A percentile compares a stretch with the other conserved stretches of the same genome.
These are phyloP conservation scores for Teunomyces panamensis DNA, from an alignment of 805 yeast species.

Conservation along the genomic window DNA sequence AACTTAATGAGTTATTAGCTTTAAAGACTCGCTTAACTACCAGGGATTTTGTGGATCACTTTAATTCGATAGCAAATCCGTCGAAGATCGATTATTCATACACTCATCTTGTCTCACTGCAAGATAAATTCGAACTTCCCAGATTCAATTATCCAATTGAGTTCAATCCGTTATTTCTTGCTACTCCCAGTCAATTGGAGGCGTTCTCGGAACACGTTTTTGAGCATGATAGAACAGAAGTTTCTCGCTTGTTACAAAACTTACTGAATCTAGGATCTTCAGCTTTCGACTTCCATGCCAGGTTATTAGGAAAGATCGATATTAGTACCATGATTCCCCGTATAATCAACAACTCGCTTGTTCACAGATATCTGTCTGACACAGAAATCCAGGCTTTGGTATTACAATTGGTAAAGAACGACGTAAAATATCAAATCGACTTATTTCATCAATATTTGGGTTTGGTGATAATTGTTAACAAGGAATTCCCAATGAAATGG, in stretches of 20 bases:
- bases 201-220: background rate
- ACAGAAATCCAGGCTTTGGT: background rate
- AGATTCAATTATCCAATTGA: background rate
- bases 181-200: background rate
- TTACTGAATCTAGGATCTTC: slow-evolving; percentile 1
- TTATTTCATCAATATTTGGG: slow-evolving; percentile 8
- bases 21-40: background rate
- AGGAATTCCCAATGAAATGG: slow-evolving; percentile 7
- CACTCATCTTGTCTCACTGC: background rate
- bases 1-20: background rate
- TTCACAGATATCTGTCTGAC: background rate
- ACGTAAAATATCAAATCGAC: background rate
- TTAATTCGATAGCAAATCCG: background rate
- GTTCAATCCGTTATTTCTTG: slow-evolving; percentile 8
- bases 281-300: background rate
- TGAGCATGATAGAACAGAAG: background rate
- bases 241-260: background rate
- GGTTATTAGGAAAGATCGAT: background rate
- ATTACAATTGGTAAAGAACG: background rate
- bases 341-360: background rate
- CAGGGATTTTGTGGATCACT: background rate
- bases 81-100: background rate
- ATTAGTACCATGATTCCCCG: background rate
- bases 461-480: background rate
- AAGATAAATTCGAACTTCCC: slow-evolving; percentile 6